Evolutionary conservation across 257 asterid genomes (phyloP).

Genomic region (Eucommia ulmoides): DNA sequence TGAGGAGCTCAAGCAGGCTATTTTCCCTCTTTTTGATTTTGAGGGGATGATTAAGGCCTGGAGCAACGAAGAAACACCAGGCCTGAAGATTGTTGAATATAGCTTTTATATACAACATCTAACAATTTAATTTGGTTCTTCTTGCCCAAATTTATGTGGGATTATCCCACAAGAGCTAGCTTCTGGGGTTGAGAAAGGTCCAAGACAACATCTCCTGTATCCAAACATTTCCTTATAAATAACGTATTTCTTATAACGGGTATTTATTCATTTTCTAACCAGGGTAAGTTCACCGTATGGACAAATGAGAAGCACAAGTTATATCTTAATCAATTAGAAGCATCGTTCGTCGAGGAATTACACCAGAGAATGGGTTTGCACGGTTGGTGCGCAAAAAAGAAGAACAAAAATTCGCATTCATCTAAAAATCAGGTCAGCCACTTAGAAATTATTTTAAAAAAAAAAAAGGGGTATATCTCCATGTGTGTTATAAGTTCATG

Average conservation of each 20-base stretch:
- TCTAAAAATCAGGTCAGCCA: slow-evolving; percentile 23
- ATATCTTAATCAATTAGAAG: slow-evolving; percentile 56
- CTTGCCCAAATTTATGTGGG: background rate
- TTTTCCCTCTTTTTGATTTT: too few relatives aligned
- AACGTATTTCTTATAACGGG: background rate
- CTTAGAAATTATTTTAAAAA: too few relatives aligned
- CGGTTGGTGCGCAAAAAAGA: slow-evolving; percentile 16
- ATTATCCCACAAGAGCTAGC: background rate
- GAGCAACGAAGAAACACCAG: background rate
- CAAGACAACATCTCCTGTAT: background rate
- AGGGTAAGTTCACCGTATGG: slow-evolving; percentile 47
- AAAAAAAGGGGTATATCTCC: too few relatives aligned
- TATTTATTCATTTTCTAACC: slow-evolving; percentile 9
- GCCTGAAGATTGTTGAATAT: background rate
- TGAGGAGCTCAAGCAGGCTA: too few relatives aligned
- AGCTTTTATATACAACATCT: background rate
- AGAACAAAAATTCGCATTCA: slow-evolving; percentile 8
- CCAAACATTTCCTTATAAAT: background rate
- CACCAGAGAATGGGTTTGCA: slow-evolving; percentile 33
- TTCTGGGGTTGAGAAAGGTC: background rate
- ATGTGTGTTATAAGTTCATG: background rate
- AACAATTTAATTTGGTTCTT: background rate
- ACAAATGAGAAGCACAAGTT: slow-evolving; percentile 63
- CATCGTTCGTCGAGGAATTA: slow-evolving; percentile 56
- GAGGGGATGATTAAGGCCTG: too few relatives aligned